These are phyloP conservation scores for Globisporangium radiosum DNA, from an alignment of 352 stramenopile species.

Conservation along the genomic window DNA sequence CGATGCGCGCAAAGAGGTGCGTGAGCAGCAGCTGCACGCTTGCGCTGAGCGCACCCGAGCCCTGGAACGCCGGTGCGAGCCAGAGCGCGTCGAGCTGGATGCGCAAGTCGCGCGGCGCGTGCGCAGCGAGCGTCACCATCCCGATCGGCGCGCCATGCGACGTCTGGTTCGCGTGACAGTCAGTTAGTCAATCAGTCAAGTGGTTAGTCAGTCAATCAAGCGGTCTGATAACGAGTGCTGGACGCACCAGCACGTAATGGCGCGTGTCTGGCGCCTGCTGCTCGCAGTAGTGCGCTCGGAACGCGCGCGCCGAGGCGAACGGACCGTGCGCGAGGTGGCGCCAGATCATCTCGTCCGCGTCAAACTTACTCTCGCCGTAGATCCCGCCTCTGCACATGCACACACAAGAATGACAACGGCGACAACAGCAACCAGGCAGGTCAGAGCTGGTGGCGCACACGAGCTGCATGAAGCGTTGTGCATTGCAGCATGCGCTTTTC, in stretches of 20 bases:
- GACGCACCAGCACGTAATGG: conserved; percentile 54
- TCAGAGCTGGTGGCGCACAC: too few species aligned
- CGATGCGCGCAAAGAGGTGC: conserved; percentile 50
- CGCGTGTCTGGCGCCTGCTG: conserved; percentile 26
- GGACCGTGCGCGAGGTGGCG: conserved; percentile 57
- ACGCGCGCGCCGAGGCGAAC: conserved; percentile 30
- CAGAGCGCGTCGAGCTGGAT: conserved; percentile 77
- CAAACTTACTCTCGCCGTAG: conserved; percentile 51
- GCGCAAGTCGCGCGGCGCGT: conserved; percentile 75
- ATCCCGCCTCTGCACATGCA: conserved; percentile 29
- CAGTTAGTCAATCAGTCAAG: not conserved
- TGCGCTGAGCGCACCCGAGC: conserved; percentile 38
- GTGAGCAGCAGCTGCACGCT: conserved; percentile 63
- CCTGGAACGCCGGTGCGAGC: conserved; percentile 76
- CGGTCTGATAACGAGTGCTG: not conserved
- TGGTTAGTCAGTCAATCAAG: not conserved
- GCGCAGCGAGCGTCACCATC: conserved; percentile 66
- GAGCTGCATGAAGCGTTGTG: too few species aligned
- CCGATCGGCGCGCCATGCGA: conserved; percentile 51
- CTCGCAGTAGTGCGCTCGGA: conserved; percentile 31
- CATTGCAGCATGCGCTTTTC: not conserved
- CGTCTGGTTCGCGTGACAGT: conserved; percentile 17
- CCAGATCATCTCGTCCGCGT: conserved; percentile 81
- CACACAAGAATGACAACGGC: too few species aligned
- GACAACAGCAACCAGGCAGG: not conserved